A percentile compares a stretch with the other conserved stretches of the same genome.
Evolutionary conservation across 495 filamentous ascomycete species (phyloP).

Genomic region (Annulohypoxylon nitens): DNA sequence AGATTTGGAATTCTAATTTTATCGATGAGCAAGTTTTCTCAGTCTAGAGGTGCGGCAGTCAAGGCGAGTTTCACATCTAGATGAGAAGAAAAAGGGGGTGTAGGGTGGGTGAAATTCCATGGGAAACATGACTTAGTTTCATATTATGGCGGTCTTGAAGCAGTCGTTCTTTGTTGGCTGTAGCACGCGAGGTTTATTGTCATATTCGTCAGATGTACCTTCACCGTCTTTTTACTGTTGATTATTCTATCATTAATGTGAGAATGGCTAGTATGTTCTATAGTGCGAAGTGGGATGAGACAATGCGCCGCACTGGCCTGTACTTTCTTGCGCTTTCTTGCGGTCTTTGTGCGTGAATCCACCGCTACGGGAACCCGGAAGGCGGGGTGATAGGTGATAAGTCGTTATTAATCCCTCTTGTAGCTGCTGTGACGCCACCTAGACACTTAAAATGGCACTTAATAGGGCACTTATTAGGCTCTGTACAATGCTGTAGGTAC

Average conservation of each 20-base stretch:
- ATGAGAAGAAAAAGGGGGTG: conserved; percentile 31
- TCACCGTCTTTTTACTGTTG: conserved; percentile 14
- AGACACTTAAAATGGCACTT: not conserved
- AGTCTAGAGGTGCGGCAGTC: conserved; percentile 20
- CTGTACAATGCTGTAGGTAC: conserved; percentile 8
- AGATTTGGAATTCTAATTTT: conserved; percentile 20
- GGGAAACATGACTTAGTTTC: conserved; percentile 52
- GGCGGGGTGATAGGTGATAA: conserved; percentile 19
- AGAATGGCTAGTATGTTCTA: not conserved
- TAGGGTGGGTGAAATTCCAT: conserved; percentile 7
- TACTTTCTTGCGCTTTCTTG: conserved; percentile 28
- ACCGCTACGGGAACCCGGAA: conserved; percentile 11
- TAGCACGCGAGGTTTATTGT: conserved; percentile 35
- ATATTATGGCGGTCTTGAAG: conserved; percentile 18
- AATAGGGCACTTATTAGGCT: not conserved
- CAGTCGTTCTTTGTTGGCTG: conserved; percentile 33
- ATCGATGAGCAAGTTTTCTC: conserved; percentile 45
- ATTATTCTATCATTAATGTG: not conserved
- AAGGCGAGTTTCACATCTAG: conserved; percentile 45
- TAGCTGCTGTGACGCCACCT: conserved; percentile 8
- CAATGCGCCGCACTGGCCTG: conserved; percentile 48
- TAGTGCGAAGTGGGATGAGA: not conserved
- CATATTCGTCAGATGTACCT: conserved; percentile 5
- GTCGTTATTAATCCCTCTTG: conserved; percentile 21
- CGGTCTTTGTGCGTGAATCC: conserved; percentile 35